These are phyloP conservation scores for Imleria badia DNA, from an alignment of 768 basidiomycete species.

Conservation along the genomic window DNA sequence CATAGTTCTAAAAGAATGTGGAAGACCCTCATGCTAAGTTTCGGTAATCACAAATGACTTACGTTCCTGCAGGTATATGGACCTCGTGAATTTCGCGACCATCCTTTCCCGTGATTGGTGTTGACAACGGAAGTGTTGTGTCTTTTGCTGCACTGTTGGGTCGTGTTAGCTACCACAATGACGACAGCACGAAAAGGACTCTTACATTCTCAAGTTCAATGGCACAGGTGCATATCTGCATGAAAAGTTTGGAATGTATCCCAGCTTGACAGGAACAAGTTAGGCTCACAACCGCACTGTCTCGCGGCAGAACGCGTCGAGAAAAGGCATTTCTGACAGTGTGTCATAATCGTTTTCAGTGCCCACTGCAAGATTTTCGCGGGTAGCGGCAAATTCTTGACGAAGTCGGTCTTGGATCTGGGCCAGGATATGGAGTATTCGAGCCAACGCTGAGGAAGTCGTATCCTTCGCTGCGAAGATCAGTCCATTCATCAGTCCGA, in stretches of 20 bases:
- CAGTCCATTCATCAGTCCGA: background rate
- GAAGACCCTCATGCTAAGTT: background rate
- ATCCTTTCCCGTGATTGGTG: background rate
- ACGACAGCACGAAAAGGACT: background rate
- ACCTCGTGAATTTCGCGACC: background rate
- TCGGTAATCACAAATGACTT: background rate
- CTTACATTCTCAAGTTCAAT: background rate
- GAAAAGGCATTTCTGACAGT: background rate
- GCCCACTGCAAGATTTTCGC: background rate
- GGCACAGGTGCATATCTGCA: background rate
- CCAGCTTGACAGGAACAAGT: background rate
- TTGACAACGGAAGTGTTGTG: background rate
- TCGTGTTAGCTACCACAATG: background rate
- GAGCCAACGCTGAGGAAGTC: background rate
- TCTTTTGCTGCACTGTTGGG: background rate
- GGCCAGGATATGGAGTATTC: background rate
- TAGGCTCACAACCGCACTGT: background rate
- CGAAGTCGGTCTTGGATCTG: background rate
- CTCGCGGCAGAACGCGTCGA: background rate
- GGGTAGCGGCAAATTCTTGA: background rate
- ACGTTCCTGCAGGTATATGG: background rate
- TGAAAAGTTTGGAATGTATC: background rate
- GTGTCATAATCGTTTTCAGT: background rate
- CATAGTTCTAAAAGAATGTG: background rate
- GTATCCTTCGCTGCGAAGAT: background rate